Evolutionary conservation across 345 rosid genomes (phyloP), one percentile per base, ranked within the genome.

Genomic region (Ailanthus altissimus): DNA sequence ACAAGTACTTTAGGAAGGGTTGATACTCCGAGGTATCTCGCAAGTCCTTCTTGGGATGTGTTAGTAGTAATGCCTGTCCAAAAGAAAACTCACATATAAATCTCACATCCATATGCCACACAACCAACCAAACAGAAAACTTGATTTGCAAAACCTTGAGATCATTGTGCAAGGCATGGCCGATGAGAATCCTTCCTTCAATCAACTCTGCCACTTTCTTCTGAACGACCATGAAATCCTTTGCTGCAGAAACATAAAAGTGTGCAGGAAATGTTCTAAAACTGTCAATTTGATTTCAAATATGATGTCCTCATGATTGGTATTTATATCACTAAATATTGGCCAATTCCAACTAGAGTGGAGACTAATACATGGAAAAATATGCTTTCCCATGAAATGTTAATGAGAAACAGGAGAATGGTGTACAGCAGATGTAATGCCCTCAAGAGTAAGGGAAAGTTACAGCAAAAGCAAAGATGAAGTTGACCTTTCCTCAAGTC

Each of bases 81-180:
- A 49, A 67, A 79, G 32, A 18, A 58, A 67, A 80, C 59, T 16
- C 58, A 56, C 16, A 71, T 67, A 12, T 51, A 51, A 75, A n/a
- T 25, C 61, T n/a, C 43, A 38, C 4, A 21, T 56, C 64, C 51
- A 67, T 50, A 26, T 21, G 36, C 47, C 50, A n/a, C 18, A 21
- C 8, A 45, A 64, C 66, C 67, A 47, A 51, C 10, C 10, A 64
- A 70, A 73, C 28, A 6, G 25, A 64, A 75, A 76, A 81, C 14
- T 7, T 36, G 36, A 70, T 68, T 70, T 18, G 62, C 5, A 50
- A 72, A 73, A 93, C 99, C 99, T 90, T 93, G 78, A 96, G 92
- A 89, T 96, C 97, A 78, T 96, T 96, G 77, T 87, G 92, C 87
- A 96, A 84, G 69, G 99, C 98, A 77, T 92, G 99, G 59, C 97